These are phyloP conservation scores for Acer yangbiense DNA, from an alignment of 345 rosid genomes.

Conservation along the genomic window DNA sequence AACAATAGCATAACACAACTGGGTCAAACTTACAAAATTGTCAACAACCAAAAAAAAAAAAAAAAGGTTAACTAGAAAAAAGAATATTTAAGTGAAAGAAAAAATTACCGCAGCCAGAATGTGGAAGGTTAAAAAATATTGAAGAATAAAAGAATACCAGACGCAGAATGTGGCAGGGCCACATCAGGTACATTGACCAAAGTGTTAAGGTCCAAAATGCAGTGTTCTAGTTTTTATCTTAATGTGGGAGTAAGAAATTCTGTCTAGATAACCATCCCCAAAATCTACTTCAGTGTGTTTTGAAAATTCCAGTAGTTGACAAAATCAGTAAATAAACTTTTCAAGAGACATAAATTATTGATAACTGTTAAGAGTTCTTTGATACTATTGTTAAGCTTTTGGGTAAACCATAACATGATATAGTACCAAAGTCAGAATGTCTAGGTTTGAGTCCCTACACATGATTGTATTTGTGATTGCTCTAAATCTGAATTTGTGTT, in stretches of 20 bases:
- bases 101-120: background rate
- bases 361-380: no score
- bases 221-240: conserved; percentile 6
- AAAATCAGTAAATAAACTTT: conserved; percentile 3
- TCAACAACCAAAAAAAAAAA: background rate
- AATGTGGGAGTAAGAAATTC: background rate
- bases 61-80: background rate
- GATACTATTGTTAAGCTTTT: background rate
- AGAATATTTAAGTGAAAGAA: background rate
- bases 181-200: background rate
- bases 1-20: background rate
- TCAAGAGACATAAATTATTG: background rate
- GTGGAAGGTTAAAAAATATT: background rate
- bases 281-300: background rate
- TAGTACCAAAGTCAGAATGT: background rate
- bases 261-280: background rate
- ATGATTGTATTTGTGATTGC: background rate
- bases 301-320: background rate
- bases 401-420: background rate
- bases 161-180: background rate
- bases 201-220: background rate
- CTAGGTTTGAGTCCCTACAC: background rate
- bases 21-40: background rate
- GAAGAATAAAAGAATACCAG: background rate
- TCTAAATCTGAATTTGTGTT: background rate